Conservation (phyloP, 371 early-diverging fungal genomes). For the Haplosporangium sp. region DNA sequence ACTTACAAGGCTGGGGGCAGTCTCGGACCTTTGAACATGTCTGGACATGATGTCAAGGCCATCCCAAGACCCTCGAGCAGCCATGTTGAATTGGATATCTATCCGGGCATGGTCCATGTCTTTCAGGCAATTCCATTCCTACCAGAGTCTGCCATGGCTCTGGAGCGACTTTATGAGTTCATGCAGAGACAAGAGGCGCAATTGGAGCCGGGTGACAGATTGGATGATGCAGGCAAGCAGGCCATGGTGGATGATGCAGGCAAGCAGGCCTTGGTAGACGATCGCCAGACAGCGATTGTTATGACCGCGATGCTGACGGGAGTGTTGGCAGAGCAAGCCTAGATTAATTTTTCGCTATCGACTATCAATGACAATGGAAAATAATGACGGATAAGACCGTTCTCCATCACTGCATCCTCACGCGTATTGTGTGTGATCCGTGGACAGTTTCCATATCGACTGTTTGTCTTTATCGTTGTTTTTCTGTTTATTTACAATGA, state of each 20-base stretch:
- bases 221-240: not conserved
- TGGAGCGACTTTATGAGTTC: constrained; percentile 51
- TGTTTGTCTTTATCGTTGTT: too few species aligned
- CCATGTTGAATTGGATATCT: constrained; percentile 43
- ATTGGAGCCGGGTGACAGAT: not conserved
- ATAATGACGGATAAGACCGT: too few species aligned
- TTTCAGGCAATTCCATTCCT: constrained; percentile 67
- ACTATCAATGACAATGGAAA: too few species aligned
- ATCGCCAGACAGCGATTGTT: too few species aligned
- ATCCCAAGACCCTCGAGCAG: not conserved
- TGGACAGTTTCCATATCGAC: too few species aligned
- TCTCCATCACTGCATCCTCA: too few species aligned
- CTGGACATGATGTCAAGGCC: not conserved
- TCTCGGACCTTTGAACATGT: not conserved
- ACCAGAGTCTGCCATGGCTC: constrained; percentile 58
- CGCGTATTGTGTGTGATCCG: too few species aligned
- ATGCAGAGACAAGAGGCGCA: constrained; percentile 33
- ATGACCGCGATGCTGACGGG: too few species aligned
- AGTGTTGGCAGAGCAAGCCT: too few species aligned
- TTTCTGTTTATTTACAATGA: too few species aligned
- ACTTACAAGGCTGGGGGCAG: constrained; percentile 36
- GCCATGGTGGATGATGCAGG: not conserved
- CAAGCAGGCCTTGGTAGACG: not conserved
- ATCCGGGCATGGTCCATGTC: constrained; percentile 65
- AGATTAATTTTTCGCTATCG: too few species aligned